These are phyloP conservation scores for Fennellomyces sp. DNA, from an alignment of 371 early-diverging fungal genomes.

Conservation along the genomic window DNA sequence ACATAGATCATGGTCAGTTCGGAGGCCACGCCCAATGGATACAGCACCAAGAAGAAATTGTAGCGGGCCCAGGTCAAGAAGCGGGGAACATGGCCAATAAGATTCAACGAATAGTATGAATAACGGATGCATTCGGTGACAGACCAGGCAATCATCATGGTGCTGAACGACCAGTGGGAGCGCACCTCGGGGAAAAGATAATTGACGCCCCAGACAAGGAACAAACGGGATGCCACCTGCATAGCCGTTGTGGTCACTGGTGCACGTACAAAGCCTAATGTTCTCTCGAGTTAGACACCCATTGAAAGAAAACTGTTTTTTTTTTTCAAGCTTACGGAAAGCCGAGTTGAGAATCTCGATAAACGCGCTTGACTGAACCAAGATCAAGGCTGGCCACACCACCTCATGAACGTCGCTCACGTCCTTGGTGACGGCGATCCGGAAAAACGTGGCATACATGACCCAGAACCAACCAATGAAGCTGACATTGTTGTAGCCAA, in stretches of 20 bases:
- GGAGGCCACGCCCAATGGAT: constrained; percentile 88
- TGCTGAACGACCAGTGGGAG: constrained; percentile 68
- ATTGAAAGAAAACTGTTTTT: not conserved
- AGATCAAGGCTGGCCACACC: constrained; percentile 57
- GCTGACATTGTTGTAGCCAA: constrained; percentile 80
- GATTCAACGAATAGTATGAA: constrained; percentile 78
- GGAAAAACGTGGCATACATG: constrained; percentile 52
- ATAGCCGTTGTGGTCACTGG: constrained; percentile 78
- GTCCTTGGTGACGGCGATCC: constrained; percentile 54
- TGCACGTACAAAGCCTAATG: constrained; percentile 82
- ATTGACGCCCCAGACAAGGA: constrained; percentile 84
- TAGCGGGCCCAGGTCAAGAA: constrained; percentile 73
- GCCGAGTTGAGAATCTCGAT: constrained; percentile 63
- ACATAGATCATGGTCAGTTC: constrained; percentile 81
- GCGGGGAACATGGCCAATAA: constrained; percentile 55
- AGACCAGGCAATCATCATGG: constrained; percentile 93
- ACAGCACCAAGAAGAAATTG: constrained; percentile 66
- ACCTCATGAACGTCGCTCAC: constrained; percentile 59
- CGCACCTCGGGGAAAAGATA: constrained; percentile 69
- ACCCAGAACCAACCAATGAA: constrained; percentile 78
- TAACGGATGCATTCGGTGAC: constrained; percentile 92
- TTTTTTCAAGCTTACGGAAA: not conserved
- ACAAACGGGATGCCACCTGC: constrained; percentile 88
- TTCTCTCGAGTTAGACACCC: no score
- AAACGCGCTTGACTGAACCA: constrained; percentile 79